These are phyloP conservation scores for Penicillium parvum DNA, from an alignment of 495 filamentous ascomycete genomes.

Conservation along the genomic window DNA sequence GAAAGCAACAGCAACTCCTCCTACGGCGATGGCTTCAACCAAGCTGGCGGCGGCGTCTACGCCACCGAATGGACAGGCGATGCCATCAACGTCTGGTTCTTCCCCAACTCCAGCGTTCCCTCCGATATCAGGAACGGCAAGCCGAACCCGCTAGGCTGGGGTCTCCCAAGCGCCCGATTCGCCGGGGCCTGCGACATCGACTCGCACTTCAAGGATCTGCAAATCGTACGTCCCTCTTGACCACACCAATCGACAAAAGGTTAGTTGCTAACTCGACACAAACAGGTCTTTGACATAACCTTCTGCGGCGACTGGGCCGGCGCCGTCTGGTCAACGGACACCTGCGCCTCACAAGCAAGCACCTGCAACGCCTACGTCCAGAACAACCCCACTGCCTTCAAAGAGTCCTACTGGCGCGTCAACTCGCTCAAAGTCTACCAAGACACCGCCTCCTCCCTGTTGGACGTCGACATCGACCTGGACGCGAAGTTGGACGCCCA, in stretches of 20 bases:
- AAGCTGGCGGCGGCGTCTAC: constrained; percentile 53
- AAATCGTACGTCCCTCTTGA: constrained; percentile 46
- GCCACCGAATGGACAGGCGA: constrained; percentile 59
- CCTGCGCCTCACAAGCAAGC: constrained; percentile 34
- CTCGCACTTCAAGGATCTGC: constrained; percentile 56
- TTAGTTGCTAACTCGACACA: neutral
- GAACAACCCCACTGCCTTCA: constrained; percentile 57
- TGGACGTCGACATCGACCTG: neutral
- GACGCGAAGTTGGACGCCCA: neutral
- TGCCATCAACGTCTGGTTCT: constrained; percentile 62
- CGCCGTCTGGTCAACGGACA: constrained; percentile 30
- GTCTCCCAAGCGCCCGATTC: constrained; percentile 55
- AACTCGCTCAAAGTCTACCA: constrained; percentile 61
- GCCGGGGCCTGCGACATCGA: constrained; percentile 55
- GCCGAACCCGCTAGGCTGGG: constrained; percentile 59
- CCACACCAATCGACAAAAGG: neutral
- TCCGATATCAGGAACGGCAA: constrained; percentile 43
- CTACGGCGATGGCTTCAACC: constrained; percentile 58
- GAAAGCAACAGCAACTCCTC: constrained; percentile 24
- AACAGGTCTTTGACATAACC: constrained; percentile 57
- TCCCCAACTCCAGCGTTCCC: constrained; percentile 45
- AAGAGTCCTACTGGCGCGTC: constrained; percentile 63
- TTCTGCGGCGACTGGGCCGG: constrained; percentile 67
- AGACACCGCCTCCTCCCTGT: constrained; percentile 13
- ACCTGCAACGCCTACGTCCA: constrained; percentile 59